Conservation (phyloP, 2,329 filamentous ascomycete species). For the Alternaria gansuensis region DNA sequence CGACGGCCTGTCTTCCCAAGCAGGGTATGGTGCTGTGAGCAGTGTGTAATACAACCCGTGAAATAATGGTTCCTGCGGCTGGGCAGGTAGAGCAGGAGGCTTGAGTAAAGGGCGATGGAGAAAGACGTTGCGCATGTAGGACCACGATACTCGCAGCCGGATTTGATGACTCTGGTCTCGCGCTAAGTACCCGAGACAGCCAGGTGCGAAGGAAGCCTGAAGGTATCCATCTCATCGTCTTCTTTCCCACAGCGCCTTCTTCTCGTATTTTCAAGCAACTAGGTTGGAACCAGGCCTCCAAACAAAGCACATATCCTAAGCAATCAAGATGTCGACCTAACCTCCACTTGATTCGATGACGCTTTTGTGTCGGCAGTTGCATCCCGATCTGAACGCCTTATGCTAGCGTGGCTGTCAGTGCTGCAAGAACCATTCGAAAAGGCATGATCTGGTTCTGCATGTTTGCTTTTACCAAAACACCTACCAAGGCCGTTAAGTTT, state of each 20-base stretch:
- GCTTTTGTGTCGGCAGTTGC: slow-evolving; percentile 32
- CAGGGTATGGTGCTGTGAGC: background rate
- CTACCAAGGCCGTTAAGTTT: slow-evolving; percentile 11
- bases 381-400: slow-evolving; percentile 26
- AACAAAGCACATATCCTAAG: background rate
- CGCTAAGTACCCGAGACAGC: background rate
- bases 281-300: background rate
- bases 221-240: background rate
- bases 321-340: slow-evolving; percentile 8
- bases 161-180: background rate
- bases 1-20: slow-evolving; percentile 1
- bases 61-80: background rate
- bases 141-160: background rate
- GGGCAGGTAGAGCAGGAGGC: background rate
- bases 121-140: background rate
- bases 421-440: slow-evolving; percentile 30
- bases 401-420: slow-evolving; percentile 33
- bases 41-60: background rate
- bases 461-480: slow-evolving; percentile 13
- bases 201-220: background rate
- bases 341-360: slow-evolving; percentile 20
- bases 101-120: background rate
- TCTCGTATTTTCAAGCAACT: background rate
- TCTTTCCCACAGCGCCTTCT: background rate
- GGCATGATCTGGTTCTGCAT: slow-evolving; percentile 20